Conservation (phyloP, 371 early-diverging fungal species). For the Mucor piriformis region DNA sequence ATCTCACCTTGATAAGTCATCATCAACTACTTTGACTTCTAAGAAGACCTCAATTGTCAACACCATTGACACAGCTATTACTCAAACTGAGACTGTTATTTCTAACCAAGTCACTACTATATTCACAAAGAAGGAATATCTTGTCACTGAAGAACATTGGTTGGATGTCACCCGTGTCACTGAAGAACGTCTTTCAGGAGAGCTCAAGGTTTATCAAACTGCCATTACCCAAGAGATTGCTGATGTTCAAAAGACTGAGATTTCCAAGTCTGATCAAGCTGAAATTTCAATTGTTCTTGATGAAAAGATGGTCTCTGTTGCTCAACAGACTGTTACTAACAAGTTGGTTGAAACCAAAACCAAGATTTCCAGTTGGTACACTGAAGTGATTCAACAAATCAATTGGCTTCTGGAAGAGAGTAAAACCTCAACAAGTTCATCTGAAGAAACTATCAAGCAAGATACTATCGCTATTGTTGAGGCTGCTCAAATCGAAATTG, state of each 20-base stretch:
- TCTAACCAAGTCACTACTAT: slow-evolving; percentile 23
- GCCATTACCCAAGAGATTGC: slow-evolving; percentile 29
- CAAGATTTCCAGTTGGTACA: slow-evolving; percentile 32
- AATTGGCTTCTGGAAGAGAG: slow-evolving; percentile 20
- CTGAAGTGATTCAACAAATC: slow-evolving; percentile 32
- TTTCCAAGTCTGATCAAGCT: slow-evolving; percentile 14
- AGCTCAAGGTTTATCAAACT: slow-evolving; percentile 36
- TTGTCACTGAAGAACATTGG: slow-evolving; percentile 26
- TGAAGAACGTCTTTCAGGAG: slow-evolving; percentile 28
- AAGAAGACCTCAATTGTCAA: slow-evolving; percentile 24
- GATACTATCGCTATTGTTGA: slow-evolving; percentile 29
- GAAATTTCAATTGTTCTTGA: slow-evolving; percentile 24
- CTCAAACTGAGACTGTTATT: slow-evolving; percentile 27
- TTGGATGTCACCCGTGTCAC: slow-evolving; percentile 22
- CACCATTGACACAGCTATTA: slow-evolving; percentile 32
- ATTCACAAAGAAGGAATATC: slow-evolving; percentile 23
- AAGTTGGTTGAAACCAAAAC: slow-evolving; percentile 33
- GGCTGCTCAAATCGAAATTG: slow-evolving; percentile 32
- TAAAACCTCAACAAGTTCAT: not conserved
- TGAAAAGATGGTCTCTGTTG: slow-evolving; percentile 30
- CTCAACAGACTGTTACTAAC: slow-evolving; percentile 26
- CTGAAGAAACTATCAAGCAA: slow-evolving; percentile 12
- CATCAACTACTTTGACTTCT: slow-evolving; percentile 12
- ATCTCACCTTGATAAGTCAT: slow-evolving; percentile 17
- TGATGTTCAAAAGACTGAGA: slow-evolving; percentile 20